Evolutionary conservation across 2,329 filamentous ascomycete species (phyloP).

Genomic region (Trichoderma sp.): DNA sequence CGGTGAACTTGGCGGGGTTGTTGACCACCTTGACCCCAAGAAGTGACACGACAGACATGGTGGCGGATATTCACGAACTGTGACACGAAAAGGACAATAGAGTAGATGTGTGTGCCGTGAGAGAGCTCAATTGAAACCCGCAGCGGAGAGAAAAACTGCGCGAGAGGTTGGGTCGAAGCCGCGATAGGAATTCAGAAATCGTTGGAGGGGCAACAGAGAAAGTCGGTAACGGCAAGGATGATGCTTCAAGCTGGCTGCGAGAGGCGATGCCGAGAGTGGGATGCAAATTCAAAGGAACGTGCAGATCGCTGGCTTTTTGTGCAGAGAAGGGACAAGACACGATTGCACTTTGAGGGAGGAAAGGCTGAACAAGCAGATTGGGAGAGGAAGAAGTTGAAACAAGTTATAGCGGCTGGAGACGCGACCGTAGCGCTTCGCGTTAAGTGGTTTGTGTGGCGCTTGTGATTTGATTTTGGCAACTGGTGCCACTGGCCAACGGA

Average conservation of each 20-base stretch:
- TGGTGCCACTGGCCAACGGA: background rate
- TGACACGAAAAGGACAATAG: background rate
- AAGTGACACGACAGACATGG: constrained; percentile 93
- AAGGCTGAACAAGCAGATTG: background rate
- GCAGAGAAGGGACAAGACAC: background rate
- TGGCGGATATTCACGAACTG: constrained; percentile 24
- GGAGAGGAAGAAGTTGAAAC: background rate
- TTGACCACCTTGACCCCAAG: constrained; percentile 94
- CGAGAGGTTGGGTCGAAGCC: constrained; percentile 4
- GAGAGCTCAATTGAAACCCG: background rate
- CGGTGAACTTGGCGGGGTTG: constrained; percentile 92
- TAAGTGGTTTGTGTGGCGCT: constrained; percentile 19
- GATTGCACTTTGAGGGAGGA: background rate
- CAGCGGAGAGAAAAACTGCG: background rate
- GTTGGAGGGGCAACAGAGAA: constrained; percentile 16
- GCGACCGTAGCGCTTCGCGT: constrained; percentile 20
- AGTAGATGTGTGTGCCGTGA: background rate
- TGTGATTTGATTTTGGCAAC: background rate
- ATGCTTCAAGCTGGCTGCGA: background rate
- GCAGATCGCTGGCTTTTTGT: constrained; percentile 15
- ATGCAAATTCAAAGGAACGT: constrained; percentile 11
- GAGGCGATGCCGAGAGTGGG: background rate
- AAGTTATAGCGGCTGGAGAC: constrained; percentile 15
- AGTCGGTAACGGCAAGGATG: constrained; percentile 3
- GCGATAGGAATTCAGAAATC: constrained; percentile 10